Evolutionary conservation across 495 filamentous ascomycete genomes (phyloP).

Genomic region (Penicillium riverlandense): DNA sequence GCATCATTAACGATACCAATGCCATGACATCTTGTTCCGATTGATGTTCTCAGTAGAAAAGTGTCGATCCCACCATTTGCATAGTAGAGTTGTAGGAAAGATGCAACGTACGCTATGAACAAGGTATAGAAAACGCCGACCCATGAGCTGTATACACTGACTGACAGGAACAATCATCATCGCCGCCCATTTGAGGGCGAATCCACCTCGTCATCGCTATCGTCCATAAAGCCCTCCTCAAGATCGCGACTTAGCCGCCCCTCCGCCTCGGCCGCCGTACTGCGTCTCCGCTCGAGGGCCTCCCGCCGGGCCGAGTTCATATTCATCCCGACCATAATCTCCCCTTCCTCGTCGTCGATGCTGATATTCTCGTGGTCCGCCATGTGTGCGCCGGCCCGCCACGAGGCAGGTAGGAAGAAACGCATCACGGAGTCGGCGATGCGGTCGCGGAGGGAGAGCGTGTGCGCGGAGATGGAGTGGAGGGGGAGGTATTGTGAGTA

Average conservation of each 20-base stretch:
- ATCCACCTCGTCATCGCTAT: slow-evolving; percentile 60
- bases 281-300: slow-evolving; percentile 39
- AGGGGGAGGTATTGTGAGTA: slow-evolving; percentile 66
- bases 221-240: slow-evolving; percentile 78
- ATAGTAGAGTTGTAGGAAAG: neutral
- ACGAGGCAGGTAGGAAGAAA: slow-evolving; percentile 49
- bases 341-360: slow-evolving; percentile 62
- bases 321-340: slow-evolving; percentile 55
- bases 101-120: neutral
- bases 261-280: slow-evolving; percentile 31
- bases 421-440: slow-evolving; percentile 47
- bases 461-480: slow-evolving; percentile 53
- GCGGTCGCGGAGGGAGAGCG: slow-evolving; percentile 54
- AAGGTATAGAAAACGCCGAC: neutral
- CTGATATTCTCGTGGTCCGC: slow-evolving; percentile 53
- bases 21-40: slow-evolving; percentile 11
- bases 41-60: too few species aligned
- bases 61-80: too few species aligned
- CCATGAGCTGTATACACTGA: neutral
- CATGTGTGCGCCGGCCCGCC: slow-evolving; percentile 36
- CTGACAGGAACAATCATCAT: neutral
- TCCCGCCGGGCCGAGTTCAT: slow-evolving; percentile 43
- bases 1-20: slow-evolving; percentile 23
- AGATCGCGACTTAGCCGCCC: slow-evolving; percentile 72
- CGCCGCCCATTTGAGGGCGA: neutral